Evolutionary conservation across 1,139 yeast genomes (phyloP).

Genomic region (Hyphopichia khmerensis): DNA sequence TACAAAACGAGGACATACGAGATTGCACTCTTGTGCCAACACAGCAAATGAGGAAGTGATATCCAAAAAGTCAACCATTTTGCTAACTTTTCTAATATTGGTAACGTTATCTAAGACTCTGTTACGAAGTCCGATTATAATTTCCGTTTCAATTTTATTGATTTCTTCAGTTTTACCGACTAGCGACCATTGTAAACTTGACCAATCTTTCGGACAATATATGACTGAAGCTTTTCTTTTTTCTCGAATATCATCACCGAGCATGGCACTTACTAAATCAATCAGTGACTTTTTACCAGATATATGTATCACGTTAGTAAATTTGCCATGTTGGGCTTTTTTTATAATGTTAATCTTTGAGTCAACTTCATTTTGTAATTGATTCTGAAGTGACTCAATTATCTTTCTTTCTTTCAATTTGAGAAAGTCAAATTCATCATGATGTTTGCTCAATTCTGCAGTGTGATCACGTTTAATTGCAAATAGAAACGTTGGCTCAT

Average conservation of each 20-base stretch:
- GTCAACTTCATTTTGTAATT: conserved; percentile 24
- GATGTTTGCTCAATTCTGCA: conserved; percentile 24
- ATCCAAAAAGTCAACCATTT: conserved; percentile 66
- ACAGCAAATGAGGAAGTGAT: conserved; percentile 70
- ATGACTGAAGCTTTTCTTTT: conserved; percentile 29
- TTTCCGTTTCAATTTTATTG: conserved; percentile 40
- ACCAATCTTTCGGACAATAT: conserved; percentile 35
- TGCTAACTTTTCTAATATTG: conserved; percentile 45
- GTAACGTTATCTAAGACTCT: conserved; percentile 37
- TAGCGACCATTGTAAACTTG: conserved; percentile 24
- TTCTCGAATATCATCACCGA: conserved; percentile 23
- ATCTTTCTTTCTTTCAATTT: conserved; percentile 22
- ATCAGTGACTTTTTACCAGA: conserved; percentile 32
- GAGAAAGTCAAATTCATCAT: conserved; percentile 30
- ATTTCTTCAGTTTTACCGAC: conserved; percentile 26
- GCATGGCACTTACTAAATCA: conserved; percentile 12
- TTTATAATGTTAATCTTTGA: conserved; percentile 26
- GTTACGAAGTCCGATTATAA: conserved; percentile 42
- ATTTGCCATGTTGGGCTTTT: conserved; percentile 31
- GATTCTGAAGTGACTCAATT: conserved; percentile 16
- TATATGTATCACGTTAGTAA: conserved; percentile 32
- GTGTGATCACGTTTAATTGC: conserved; percentile 30
- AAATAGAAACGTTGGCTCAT: conserved; percentile 15
- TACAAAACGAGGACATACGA: conserved; percentile 67
- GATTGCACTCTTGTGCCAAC: conserved; percentile 61